Conservation (phyloP, 2,329 filamentous ascomycete species). For the Ceratocystis harringtonii region DNA sequence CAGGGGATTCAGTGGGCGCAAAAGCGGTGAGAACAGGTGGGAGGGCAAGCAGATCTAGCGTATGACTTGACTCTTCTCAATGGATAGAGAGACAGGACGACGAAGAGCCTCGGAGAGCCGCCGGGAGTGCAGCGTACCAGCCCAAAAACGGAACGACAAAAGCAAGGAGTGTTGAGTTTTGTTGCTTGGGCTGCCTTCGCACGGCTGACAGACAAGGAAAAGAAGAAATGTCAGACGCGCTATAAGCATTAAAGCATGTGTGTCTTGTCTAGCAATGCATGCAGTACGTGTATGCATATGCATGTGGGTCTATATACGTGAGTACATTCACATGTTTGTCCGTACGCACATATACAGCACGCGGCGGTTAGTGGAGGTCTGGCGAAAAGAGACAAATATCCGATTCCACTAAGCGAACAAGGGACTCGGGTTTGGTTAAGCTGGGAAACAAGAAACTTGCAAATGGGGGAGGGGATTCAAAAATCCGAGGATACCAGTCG, state of each 20-base stretch:
- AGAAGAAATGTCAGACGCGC: background rate
- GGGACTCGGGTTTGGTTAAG: too few relatives aligned
- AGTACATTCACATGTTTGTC: background rate
- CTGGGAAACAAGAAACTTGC: background rate
- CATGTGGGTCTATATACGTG: background rate
- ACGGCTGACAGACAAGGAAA: slow-evolving; percentile 2
- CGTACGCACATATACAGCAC: background rate
- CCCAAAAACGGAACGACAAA: background rate
- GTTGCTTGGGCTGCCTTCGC: background rate
- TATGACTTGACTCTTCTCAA: too few relatives aligned
- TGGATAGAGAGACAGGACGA: too few relatives aligned
- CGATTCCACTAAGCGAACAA: background rate
- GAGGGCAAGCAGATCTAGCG: too few relatives aligned
- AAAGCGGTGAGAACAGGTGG: too few relatives aligned
- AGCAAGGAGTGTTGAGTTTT: background rate
- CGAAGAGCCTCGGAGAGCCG: background rate
- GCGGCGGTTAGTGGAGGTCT: too few relatives aligned
- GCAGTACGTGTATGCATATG: background rate
- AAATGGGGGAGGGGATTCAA: background rate
- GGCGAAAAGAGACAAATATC: background rate
- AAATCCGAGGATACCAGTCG: too few relatives aligned
- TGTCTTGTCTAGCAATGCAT: background rate
- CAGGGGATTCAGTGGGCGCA: too few relatives aligned
- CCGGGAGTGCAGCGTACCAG: background rate
- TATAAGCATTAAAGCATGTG: background rate